Base-by-base conservation (phyloP, 768 basidiomycete genomes). In the Hygrophoropsis aurantiaca region DNA sequence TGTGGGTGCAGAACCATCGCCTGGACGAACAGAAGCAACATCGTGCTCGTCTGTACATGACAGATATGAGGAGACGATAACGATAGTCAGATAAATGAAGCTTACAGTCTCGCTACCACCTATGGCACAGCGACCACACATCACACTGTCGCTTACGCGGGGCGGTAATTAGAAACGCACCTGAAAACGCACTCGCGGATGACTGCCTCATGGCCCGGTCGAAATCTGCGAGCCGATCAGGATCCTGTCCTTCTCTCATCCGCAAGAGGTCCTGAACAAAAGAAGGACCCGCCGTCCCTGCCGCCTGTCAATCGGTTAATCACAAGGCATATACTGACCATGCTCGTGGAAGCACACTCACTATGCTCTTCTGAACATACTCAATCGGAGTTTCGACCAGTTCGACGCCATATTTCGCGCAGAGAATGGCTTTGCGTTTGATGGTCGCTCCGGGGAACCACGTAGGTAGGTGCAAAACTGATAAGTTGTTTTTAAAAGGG, bases 241-340 rank as follows among this genome's bases (percentile, higher is more conserved):
- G 20, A 6, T 38, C 7, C 16, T 21, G 8, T 16, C 16, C 7
- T 9, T 42, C 32, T 24, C 27, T 30, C 13, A 7, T 30, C 27
- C 13, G 6, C 27, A 30, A 7, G 7, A 30, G 27, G 27, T 58
- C 51, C 2, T 48, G 61, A n/a, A 61, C 60, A 59, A 61, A 53
- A 1, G 59, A 61, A 6, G 52, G 42, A 26, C 42, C 51, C 5
- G 56, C 61, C 1, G 50, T 55, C 7, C 60, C 60, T 16, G 52
- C 51, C 0, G 49, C 55, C 60, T 61, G 34, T 25, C 25, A 19
- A 21, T 13, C 37, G 27, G 7, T 30, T 30, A 30, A 30, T 13
- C 13, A 7, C 27, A 38, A 13, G 13, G 6, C 13, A 30, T 30
- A 30, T 30, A 30, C 13, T 7, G 13, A 7, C n/a, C n/a, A n/a